Evolutionary conservation across 1,284 basidiomycete species (phyloP).

Genomic region (Puccinia polysora): DNA sequence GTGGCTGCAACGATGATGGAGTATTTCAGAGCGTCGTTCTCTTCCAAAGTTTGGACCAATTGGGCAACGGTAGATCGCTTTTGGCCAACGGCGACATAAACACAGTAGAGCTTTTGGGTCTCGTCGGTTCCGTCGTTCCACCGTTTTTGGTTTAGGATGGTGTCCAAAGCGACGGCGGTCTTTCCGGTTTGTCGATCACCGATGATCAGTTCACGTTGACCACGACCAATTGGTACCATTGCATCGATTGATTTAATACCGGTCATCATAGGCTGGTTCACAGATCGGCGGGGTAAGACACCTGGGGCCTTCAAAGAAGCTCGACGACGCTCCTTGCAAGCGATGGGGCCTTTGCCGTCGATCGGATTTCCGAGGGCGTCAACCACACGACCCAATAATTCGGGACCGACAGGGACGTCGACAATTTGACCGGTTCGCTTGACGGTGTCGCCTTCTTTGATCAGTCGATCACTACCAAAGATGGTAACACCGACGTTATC

Average conservation of each 20-base stretch:
- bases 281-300: constrained; percentile 96
- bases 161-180: constrained; percentile 97
- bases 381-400: constrained; percentile 94
- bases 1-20: constrained; percentile 97
- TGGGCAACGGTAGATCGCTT: constrained; percentile 99
- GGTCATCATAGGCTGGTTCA: constrained; percentile 99
- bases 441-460: constrained; percentile 99
- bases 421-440: constrained; percentile 99
- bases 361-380: constrained; percentile 99
- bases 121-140: constrained; percentile 98
- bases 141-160: constrained; percentile 99
- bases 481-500: constrained; percentile 99
- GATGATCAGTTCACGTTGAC: constrained; percentile 99
- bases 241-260: constrained; percentile 99
- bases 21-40: constrained; percentile 99
- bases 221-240: constrained; percentile 99
- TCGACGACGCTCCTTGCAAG: constrained; percentile 85
- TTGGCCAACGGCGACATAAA: constrained; percentile 98
- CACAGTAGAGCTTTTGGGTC: constrained; percentile 97
- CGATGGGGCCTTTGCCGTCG: constrained; percentile 96
- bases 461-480: constrained; percentile 99
- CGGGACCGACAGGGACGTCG: constrained; percentile 96
- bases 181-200: constrained; percentile 99
- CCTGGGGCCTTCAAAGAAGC: constrained; percentile 97
- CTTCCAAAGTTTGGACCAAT: constrained; percentile 97